Evolutionary conservation across 1,284 basidiomycete genomes (phyloP), one percentile per base, ranked within the genome.

Genomic region (Tylopilus sp.): DNA sequence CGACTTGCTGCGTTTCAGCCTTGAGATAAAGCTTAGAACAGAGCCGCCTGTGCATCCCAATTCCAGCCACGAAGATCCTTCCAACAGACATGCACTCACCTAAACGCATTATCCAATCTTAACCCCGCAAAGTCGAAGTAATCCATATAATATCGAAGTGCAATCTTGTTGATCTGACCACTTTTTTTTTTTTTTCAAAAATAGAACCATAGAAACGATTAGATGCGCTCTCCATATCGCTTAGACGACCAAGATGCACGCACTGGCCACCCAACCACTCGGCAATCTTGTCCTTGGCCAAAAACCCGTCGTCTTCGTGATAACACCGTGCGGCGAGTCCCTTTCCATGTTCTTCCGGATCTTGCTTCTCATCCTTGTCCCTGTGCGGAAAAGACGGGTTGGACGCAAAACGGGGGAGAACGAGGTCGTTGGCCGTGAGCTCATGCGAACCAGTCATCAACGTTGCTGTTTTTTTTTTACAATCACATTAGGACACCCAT

Each of bases 1-100:
- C 97, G 33, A 99, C 87, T 70, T 98, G 95, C 65, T 99, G 97
- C 0, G 96, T 97, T 71, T 99, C 96, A 2, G 87, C 96, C 65
- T 93, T 94, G 51, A 99, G 78, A 67, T 83, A 97, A 4, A 99
- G 78, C 66, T 96, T 97, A 19, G 83, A 82, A 66, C 95, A 98
- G 5, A 99, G 73, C 28, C 84, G 82, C 50, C 92, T 92, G 39
- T 36, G 2, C 2, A 12, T 44, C 12, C 23, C 44, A 38, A 33
- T 60, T 2, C 60, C 36, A 67, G 57, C 16, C 23, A 7, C 26
- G 29, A 40, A n/a, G 31, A 19, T 7, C 39, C 29, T n/a, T 41
- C 25, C 23, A 21, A 19, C 43, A 29, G 31, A 21, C 34, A 29
- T 28, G 29, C 44, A 64, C 74, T 23, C 49, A 88, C 90, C 95